A percentile compares a stretch with the other conserved stretches of the same genome.
phyloP scores from a whole-genome alignment of 2,329 filamentous ascomycete genomes.

The Incumbomyces lentus region DNA sequence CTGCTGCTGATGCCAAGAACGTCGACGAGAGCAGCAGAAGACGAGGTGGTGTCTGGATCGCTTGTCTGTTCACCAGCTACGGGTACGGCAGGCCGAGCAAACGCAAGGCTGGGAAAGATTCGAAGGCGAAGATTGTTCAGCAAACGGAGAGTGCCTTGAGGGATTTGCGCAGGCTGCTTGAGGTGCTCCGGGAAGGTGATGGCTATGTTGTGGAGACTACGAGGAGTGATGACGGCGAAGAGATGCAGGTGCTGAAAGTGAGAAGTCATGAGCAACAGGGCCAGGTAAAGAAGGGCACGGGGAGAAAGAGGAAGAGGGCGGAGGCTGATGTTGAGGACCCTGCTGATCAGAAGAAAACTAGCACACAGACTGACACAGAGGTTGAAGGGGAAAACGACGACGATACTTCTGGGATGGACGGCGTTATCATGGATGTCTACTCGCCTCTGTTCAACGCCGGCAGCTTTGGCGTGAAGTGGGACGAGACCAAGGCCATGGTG shows the following conservation, averaged over 20 bases:
- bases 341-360: too few species aligned
- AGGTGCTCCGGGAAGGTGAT: conserved; percentile 18
- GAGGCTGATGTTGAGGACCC: neutral
- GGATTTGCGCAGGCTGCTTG: conserved; percentile 38
- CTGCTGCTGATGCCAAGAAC: conserved; percentile 21
- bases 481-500: conserved; percentile 36
- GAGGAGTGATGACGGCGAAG: conserved; percentile 12
- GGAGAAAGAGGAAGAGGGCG: neutral
- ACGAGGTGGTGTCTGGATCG: conserved; percentile 44
- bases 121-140: conserved; percentile 35
- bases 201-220: neutral
- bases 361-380: too few species aligned
- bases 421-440: conserved; percentile 28
- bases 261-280: too few species aligned
- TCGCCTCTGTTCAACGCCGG: conserved; percentile 50
- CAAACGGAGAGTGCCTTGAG: conserved; percentile 41
- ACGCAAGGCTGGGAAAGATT: conserved; percentile 25
- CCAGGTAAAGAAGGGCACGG: neutral
- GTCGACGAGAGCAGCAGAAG: neutral
- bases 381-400: neutral
- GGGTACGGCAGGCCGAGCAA: conserved; percentile 34
- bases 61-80: conserved; percentile 49
- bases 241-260: too few species aligned
- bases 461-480: conserved; percentile 47
- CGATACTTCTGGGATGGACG: conserved; percentile 9